Evolutionary conservation across 2,329 filamentous ascomycete genomes (phyloP).

Genomic region (Leptographium radiaticola): DNA sequence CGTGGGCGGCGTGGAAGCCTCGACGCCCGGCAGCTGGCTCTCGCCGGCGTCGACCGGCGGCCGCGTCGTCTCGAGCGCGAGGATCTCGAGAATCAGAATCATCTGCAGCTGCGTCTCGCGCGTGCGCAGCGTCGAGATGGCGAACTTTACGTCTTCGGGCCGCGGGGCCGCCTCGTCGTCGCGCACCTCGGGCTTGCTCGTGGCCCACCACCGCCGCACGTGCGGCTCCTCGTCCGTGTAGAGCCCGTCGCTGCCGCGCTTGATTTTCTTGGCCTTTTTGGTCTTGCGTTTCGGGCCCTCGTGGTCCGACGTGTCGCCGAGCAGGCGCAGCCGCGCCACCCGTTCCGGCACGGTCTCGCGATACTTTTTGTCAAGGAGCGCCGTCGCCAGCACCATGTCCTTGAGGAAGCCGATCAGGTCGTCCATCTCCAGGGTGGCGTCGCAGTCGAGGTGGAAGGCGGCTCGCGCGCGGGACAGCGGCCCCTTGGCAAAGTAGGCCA

Average conservation of each 20-base stretch:
- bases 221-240: slow-evolving; percentile 54
- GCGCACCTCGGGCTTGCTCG: slow-evolving; percentile 34
- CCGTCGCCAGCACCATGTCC: slow-evolving; percentile 50
- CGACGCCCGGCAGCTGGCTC: slow-evolving; percentile 32
- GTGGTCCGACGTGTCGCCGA: slow-evolving; percentile 42
- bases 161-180: slow-evolving; percentile 35
- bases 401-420: slow-evolving; percentile 59
- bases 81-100: slow-evolving; percentile 64
- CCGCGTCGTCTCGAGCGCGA: slow-evolving; percentile 48
- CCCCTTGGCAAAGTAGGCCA: slow-evolving; percentile 76
- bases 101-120: slow-evolving; percentile 72
- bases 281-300: slow-evolving; percentile 22
- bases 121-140: slow-evolving; percentile 53
- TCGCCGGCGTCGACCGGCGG: slow-evolving; percentile 27
- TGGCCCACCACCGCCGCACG: slow-evolving; percentile 58
- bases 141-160: slow-evolving; percentile 43
- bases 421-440: slow-evolving; percentile 44
- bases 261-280: slow-evolving; percentile 35
- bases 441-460: slow-evolving; percentile 51
- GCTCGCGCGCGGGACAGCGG: slow-evolving; percentile 63
- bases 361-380: slow-evolving; percentile 67
- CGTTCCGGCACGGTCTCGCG: slow-evolving; percentile 54
- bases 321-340: slow-evolving; percentile 40
- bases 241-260: slow-evolving; percentile 53
- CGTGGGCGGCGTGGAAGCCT: slow-evolving; percentile 18